Evolutionary conservation across 2,329 filamentous ascomycete genomes (phyloP).

Genomic region (Sclerotinia minor): DNA sequence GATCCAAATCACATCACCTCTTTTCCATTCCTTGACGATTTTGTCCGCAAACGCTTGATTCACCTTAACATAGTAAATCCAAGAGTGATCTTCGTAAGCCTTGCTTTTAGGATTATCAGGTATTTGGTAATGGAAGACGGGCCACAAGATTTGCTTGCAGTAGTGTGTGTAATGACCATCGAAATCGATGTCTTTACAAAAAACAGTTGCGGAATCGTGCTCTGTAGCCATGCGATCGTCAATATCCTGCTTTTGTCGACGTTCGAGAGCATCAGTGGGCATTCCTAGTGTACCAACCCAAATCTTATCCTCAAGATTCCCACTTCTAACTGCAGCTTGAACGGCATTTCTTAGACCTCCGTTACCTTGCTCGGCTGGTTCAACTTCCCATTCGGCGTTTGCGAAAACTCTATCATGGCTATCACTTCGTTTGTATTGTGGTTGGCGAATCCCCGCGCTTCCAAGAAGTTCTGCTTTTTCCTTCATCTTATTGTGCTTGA

Average conservation of each 20-base stretch:
- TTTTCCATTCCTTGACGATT: slow-evolving; percentile 89
- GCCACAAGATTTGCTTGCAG: slow-evolving; percentile 97
- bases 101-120: slow-evolving; percentile 98
- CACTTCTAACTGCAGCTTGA: slow-evolving; percentile 70
- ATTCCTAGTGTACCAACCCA: slow-evolving; percentile 93
- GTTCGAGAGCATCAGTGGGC: slow-evolving; percentile 81
- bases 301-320: slow-evolving; percentile 71
- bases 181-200: slow-evolving; percentile 86
- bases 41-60: slow-evolving; percentile 92
- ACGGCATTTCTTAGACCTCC: slow-evolving; percentile 88
- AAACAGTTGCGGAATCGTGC: slow-evolving; percentile 80
- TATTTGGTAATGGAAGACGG: slow-evolving; percentile 97
- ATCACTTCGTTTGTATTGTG: slow-evolving; percentile 56
- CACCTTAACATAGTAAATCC: slow-evolving; percentile 89
- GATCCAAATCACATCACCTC: slow-evolving; percentile 89
- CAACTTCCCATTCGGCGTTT: slow-evolving; percentile 78
- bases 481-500: slow-evolving; percentile 62
- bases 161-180: slow-evolving; percentile 94
- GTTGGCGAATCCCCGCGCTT: slow-evolving; percentile 59
- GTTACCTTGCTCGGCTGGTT: slow-evolving; percentile 86
- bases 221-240: slow-evolving; percentile 78
- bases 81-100: slow-evolving; percentile 95
- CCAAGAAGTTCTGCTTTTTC: slow-evolving; percentile 60
- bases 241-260: slow-evolving; percentile 77
- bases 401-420: slow-evolving; percentile 72